Evolutionary conservation across 1,284 basidiomycete species (phyloP), one percentile per base, ranked within the genome.

Genomic region (Volvariella surrecta): DNA sequence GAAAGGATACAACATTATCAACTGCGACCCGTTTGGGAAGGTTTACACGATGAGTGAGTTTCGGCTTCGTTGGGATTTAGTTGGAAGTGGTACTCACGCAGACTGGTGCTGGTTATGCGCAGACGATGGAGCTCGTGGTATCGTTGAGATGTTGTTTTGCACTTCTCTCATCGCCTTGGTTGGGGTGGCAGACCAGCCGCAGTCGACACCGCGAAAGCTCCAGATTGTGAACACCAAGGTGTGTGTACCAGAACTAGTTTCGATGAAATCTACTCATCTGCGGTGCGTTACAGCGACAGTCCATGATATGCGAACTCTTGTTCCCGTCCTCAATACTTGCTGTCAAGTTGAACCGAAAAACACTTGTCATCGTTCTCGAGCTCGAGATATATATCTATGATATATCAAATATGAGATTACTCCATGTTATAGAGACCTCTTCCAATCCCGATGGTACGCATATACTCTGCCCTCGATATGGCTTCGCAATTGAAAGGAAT

Each of bases 61-160:
- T 39, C 19, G 40, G 41, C n/a, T 43, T 10, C 42, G 10, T 40
- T 20, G 30, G 1, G 8, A 18, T 31, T 22, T 37, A 6, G 24
- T 28, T 28, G 28, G 22, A 21, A n/a, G 9, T 37, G 31, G 15
- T n/a, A 8, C 10, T 15, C 22, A 19, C n/a, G 15, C 10, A 37
- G 30, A 7, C 40, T 40, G 20, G 45, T 19, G 32, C 16, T 18
- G 19, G 15, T 24, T 39, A 9, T 24, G 9, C 28, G 7, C 30
- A 88, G 93, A 87, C 56, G 91, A 96, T 51, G 93, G 93, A 2
- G 89, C 95, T 0, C 81, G 88, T 11, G 92, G 91, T 19, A 94
- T 96, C 49, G 94, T 98, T 9, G 95, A 99, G 65, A 99, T 99
- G 95, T 74, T 99, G 47, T 99, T 99, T 70, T 97, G 93, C 67